phyloP scores from a whole-genome alignment of 352 stramenopile species.

The Phytopythium kandeliae region DNA sequence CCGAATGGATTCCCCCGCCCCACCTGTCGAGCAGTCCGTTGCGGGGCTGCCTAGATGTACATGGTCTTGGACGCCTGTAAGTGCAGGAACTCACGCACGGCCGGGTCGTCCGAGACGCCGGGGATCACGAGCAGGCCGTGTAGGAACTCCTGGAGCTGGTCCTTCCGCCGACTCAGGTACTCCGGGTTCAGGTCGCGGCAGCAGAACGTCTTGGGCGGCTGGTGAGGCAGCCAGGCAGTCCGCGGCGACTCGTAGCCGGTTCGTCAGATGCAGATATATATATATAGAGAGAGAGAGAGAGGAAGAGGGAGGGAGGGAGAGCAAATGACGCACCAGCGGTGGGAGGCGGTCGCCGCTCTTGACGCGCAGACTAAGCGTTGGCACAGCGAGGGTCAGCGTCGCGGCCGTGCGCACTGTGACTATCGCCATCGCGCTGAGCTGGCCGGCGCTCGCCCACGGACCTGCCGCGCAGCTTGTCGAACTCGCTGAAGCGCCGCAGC shows the following conservation, averaged over 20 bases:
- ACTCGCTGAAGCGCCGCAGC: slow-evolving; percentile 69
- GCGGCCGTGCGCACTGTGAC: too few species aligned
- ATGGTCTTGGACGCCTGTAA: slow-evolving; percentile 54
- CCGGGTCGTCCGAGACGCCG: slow-evolving; percentile 41
- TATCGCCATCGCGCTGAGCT: too few species aligned
- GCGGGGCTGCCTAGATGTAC: slow-evolving; percentile 30
- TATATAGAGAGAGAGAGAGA: too few species aligned
- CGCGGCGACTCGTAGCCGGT: too few species aligned
- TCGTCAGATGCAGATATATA: too few species aligned
- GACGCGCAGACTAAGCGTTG: slow-evolving; percentile 43
- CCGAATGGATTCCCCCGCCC: too few species aligned
- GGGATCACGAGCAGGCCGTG: slow-evolving; percentile 61
- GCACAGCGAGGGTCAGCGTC: too few species aligned
- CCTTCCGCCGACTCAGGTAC: slow-evolving; percentile 46
- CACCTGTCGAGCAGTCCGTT: too few species aligned
- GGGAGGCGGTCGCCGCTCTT: slow-evolving; percentile 40
- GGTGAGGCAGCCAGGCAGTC: too few species aligned
- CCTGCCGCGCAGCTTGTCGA: slow-evolving; percentile 46
- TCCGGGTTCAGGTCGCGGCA: slow-evolving; percentile 73
- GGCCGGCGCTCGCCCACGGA: too few species aligned
- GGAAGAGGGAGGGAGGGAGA: too few species aligned
- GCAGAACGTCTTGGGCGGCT: slow-evolving; percentile 68
- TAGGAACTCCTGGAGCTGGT: slow-evolving; percentile 47
- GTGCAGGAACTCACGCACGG: slow-evolving; percentile 57
- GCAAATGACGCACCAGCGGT: slow-evolving; percentile 14